A percentile compares a stretch with the other conserved stretches of the same genome.
Conservation (phyloP, 2,329 filamentous ascomycete species). For the Chaetomium sp. region DNA sequence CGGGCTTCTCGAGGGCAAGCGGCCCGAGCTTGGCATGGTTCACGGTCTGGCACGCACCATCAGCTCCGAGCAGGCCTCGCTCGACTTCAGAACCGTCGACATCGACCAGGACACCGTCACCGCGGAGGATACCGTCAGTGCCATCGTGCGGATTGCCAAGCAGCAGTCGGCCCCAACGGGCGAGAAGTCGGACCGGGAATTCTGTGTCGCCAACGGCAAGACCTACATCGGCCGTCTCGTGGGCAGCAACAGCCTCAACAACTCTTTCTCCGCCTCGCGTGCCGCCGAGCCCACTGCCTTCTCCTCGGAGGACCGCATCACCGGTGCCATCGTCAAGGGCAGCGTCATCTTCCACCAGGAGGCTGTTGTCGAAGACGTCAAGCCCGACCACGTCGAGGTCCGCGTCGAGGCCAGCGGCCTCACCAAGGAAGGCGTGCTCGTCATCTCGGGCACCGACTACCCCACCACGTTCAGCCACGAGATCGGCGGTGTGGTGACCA, state of each 20-base stretch:
- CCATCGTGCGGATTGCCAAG: neutral
- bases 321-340: neutral
- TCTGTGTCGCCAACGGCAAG: constrained; percentile 1
- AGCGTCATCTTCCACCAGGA: neutral
- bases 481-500: constrained; percentile 30
- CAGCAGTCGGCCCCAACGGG: neutral
- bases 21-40: neutral
- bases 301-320: neutral
- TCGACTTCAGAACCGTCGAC: constrained; percentile 1
- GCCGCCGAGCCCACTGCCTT: neutral
- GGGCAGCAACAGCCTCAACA: neutral
- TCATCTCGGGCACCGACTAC: constrained; percentile 2
- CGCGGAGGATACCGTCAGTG: neutral
- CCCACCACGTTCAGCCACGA: constrained; percentile 26
- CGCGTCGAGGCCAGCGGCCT: neutral
- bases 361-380: neutral
- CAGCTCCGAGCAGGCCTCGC: neutral
- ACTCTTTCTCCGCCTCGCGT: neutral
- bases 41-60: neutral
- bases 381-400: neutral
- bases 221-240: constrained; percentile 8
- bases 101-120: neutral
- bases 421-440: neutral
- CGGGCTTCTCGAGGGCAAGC: neutral
- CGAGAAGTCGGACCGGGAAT: neutral